Evolutionary conservation across 176 grass and related monocot species (phyloP).

Genomic region (Zea luxurians): DNA sequence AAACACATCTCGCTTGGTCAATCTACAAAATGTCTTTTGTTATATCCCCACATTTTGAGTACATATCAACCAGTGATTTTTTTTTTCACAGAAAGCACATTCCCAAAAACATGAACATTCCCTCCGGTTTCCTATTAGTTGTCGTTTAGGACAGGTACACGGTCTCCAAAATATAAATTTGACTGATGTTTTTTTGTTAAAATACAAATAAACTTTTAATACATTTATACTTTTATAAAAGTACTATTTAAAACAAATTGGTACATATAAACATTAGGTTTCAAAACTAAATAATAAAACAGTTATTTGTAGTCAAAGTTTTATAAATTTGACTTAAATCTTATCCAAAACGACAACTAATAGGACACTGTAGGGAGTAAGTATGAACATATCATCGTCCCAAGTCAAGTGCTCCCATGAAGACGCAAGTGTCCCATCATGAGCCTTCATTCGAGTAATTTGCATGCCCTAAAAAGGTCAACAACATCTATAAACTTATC

Average conservation of each 20-base stretch:
- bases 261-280: too few species aligned
- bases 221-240: too few species aligned
- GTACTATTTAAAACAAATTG: too few species aligned
- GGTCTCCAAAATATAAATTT: too few species aligned
- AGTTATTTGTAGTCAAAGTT: too few species aligned
- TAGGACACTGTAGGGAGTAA: slow-evolving; percentile 34
- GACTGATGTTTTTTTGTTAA: too few species aligned
- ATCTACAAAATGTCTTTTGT: slow-evolving; percentile 68
- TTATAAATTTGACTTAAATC: too few species aligned
- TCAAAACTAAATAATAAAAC: too few species aligned
- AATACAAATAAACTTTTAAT: too few species aligned
- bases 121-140: neutral
- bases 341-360: too few species aligned
- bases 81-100: slow-evolving; percentile 49
- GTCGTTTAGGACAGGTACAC: too few species aligned
- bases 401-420: slow-evolving; percentile 74
- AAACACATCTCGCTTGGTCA: slow-evolving; percentile 62
- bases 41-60: slow-evolving; percentile 84
- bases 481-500: slow-evolving; percentile 67
- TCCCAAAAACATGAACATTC: slow-evolving; percentile 61
- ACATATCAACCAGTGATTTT: slow-evolving; percentile 91
- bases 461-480: slow-evolving; percentile 82
- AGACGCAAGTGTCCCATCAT: slow-evolving; percentile 70
- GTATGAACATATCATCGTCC: slow-evolving; percentile 64
- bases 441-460: slow-evolving; percentile 56